Evolutionary conservation across 257 asterid genomes (phyloP).

Genomic region (Penstemon newberryi): DNA sequence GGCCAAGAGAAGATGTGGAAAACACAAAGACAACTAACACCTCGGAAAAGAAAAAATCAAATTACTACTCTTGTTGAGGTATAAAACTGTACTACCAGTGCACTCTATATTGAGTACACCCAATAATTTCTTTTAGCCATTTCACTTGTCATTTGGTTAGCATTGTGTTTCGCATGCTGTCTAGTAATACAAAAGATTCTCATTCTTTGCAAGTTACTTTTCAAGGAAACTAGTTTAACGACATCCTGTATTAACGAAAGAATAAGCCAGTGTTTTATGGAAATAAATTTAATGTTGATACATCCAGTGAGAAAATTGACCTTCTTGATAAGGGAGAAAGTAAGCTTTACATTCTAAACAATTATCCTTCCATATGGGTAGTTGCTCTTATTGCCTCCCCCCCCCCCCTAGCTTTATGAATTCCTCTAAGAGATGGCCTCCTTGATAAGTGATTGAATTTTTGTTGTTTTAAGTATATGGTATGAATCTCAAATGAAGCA

Average conservation of each 20-base stretch:
- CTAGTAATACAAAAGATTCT: not conserved
- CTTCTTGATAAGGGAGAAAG: too few relatives aligned
- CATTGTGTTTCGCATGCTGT: not conserved
- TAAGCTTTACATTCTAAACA: too few relatives aligned
- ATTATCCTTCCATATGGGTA: too few relatives aligned
- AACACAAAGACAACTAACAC: constrained; percentile 84
- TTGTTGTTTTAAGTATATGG: too few relatives aligned
- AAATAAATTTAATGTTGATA: too few relatives aligned
- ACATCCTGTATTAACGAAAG: not conserved
- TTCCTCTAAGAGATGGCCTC: too few relatives aligned
- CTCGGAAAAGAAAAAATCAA: constrained; percentile 85
- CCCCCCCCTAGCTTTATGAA: too few relatives aligned
- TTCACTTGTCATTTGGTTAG: not conserved
- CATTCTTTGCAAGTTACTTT: not conserved
- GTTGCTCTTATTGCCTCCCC: too few relatives aligned
- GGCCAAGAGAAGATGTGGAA: constrained; percentile 99
- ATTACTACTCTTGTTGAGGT: constrained; percentile 96
- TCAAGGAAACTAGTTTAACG: not conserved
- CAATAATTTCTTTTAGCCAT: not conserved
- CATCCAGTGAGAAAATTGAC: too few relatives aligned
- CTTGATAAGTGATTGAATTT: too few relatives aligned
- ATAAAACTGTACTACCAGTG: constrained; percentile 13
- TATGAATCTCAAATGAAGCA: too few relatives aligned
- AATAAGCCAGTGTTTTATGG: not conserved
- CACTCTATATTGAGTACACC: not conserved